Conservation (phyloP, 805 yeast genomes). For the Lipomyces sp. region DNA sequence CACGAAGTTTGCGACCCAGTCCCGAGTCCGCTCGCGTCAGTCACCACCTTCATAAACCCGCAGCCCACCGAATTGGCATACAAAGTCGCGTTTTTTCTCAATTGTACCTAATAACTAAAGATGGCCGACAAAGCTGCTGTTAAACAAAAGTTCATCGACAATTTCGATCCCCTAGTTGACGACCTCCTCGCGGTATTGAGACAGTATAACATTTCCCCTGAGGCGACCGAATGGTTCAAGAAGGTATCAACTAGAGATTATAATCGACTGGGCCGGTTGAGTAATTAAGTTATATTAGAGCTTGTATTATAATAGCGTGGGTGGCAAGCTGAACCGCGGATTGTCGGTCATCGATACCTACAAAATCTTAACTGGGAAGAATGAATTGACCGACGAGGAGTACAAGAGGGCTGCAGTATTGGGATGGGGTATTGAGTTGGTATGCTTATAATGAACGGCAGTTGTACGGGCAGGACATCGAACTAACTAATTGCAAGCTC, state of each 20-base stretch:
- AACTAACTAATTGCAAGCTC: slow-evolving; percentile 45
- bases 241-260: slow-evolving; percentile 41
- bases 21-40: neutral
- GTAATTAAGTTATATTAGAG: slow-evolving; percentile 42
- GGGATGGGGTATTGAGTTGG: slow-evolving; percentile 93
- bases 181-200: slow-evolving; percentile 69
- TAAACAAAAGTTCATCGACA: slow-evolving; percentile 44
- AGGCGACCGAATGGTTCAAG: slow-evolving; percentile 85
- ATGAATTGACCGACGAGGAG: slow-evolving; percentile 66
- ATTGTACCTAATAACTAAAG: neutral
- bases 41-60: too few relatives aligned
- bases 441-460: neutral
- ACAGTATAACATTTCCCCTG: slow-evolving; percentile 79
- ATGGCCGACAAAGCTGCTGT: slow-evolving; percentile 35
- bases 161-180: slow-evolving; percentile 76
- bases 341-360: slow-evolving; percentile 93
- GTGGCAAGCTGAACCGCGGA: slow-evolving; percentile 97
- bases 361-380: slow-evolving; percentile 71
- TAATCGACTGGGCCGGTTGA: neutral
- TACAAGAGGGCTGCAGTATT: slow-evolving; percentile 83
- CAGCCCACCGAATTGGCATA: neutral
- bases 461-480: neutral
- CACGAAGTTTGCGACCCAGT: neutral
- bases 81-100: neutral
- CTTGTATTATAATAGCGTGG: slow-evolving; percentile 86